These are phyloP conservation scores for Solanum pimpinellifolium DNA, from an alignment of 257 asterid genomes.

Conservation along the genomic window DNA sequence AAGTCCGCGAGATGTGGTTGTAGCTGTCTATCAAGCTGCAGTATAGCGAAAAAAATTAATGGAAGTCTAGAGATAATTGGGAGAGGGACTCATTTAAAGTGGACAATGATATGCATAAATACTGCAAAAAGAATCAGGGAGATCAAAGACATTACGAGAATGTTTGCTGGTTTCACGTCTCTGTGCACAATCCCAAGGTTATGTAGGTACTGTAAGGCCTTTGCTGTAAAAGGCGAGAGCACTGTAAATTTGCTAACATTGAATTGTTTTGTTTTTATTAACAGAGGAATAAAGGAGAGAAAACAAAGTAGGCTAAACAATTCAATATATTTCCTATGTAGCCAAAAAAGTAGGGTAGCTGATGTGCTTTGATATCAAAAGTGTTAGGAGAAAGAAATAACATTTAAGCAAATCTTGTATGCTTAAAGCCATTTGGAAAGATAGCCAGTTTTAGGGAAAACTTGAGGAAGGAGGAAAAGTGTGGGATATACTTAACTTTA, in stretches of 20 bases:
- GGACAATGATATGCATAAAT: neutral
- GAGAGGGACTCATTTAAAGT: slow-evolving; percentile 5
- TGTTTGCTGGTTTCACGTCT: slow-evolving; percentile 96
- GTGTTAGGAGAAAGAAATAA: neutral
- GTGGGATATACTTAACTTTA: neutral
- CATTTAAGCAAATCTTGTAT: neutral
- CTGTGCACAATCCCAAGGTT: slow-evolving; percentile 90
- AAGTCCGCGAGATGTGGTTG: slow-evolving; percentile 78
- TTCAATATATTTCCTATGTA: neutral
- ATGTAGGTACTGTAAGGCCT: slow-evolving; percentile 76
- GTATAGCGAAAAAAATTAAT: neutral
- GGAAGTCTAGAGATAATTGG: neutral
- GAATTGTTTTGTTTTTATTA: neutral
- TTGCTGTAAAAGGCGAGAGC: slow-evolving; percentile 58
- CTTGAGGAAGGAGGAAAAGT: neutral
- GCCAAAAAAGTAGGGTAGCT: neutral
- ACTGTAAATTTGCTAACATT: slow-evolving; percentile 6
- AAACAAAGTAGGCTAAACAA: neutral
- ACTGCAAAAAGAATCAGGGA: slow-evolving; percentile 1
- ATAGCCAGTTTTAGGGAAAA: neutral
- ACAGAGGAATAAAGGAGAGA: neutral
- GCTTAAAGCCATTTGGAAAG: neutral
- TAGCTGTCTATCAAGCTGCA: slow-evolving; percentile 64
- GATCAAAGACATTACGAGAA: slow-evolving; percentile 62
- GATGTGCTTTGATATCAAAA: neutral